Evolutionary conservation across 2,329 filamentous ascomycete genomes (phyloP).

Genomic region (Calonectria fujianensis): DNA sequence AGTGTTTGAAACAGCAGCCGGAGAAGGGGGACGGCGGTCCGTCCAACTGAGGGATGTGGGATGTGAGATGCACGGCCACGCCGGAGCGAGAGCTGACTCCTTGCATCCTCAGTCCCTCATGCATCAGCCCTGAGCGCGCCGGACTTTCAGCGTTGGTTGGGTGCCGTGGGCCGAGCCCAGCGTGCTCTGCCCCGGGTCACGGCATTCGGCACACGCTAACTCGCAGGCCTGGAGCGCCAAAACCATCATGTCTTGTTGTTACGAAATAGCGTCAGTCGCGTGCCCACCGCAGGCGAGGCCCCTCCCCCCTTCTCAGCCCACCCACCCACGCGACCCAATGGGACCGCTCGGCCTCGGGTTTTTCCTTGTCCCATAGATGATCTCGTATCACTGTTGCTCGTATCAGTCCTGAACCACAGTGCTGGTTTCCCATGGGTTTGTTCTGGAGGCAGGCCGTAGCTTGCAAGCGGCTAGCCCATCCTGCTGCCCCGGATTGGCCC

Average conservation of each 20-base stretch:
- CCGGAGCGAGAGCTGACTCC: background rate
- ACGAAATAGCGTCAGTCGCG: background rate
- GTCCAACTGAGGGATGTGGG: background rate
- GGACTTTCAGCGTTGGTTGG: background rate
- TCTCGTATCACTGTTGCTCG: conserved; percentile 15
- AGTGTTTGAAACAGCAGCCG: conserved; percentile 15
- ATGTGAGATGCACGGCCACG: background rate
- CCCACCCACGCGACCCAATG: background rate
- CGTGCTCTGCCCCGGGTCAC: background rate
- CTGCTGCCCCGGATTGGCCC: conserved; percentile 12
- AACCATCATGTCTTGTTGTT: background rate
- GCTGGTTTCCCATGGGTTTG: background rate
- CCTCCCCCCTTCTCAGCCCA: too few species aligned
- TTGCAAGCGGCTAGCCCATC: conserved; percentile 2
- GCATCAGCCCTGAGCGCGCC: conserved; percentile 9
- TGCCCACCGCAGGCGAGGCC: background rate
- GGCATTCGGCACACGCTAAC: conserved; percentile 23
- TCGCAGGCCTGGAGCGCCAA: background rate
- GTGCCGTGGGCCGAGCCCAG: background rate
- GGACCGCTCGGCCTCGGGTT: background rate
- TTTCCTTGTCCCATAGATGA: background rate
- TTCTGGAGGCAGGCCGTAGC: background rate
- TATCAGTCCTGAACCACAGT: conserved; percentile 7
- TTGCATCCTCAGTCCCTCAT: background rate
- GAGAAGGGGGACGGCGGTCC: background rate